phyloP scores from a whole-genome alignment of 2,329 filamentous ascomycete genomes.

The Fusarium illudens region DNA sequence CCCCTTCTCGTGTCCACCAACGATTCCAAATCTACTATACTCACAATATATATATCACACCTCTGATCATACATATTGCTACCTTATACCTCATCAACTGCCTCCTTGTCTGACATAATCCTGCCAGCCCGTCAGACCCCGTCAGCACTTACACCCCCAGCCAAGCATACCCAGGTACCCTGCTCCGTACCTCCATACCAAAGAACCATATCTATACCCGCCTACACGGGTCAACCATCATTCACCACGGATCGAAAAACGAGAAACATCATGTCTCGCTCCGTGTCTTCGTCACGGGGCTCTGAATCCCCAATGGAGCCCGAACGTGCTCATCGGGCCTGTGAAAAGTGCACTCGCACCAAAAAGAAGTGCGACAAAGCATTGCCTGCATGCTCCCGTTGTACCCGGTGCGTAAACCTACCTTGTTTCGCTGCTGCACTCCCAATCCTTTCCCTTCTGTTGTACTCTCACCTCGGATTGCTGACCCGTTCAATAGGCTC shows the following conservation, averaged over 20 bases:
- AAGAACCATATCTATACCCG: not conserved
- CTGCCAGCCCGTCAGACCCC: not conserved
- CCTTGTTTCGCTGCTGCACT: not conserved
- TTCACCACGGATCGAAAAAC: conserved; percentile 31
- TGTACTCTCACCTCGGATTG: not conserved
- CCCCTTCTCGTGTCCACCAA: not conserved
- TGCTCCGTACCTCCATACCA: conserved; percentile 5
- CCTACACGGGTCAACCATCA: conserved; percentile 20
- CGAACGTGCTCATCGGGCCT: conserved; percentile 48
- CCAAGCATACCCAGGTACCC: conserved; percentile 1
- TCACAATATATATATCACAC: not conserved
- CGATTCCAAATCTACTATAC: conserved; percentile 5
- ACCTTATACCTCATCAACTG: not conserved
- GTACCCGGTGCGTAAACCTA: conserved; percentile 43
- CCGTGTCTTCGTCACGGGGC: conserved; percentile 40
- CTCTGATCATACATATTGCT: not conserved
- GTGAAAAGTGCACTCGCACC: conserved; percentile 50
- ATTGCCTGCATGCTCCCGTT: conserved; percentile 47
- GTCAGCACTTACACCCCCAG: conserved; percentile 15
- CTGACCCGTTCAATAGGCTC: conserved; percentile 26
- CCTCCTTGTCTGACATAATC: conserved; percentile 5
- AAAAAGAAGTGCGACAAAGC: conserved; percentile 53
- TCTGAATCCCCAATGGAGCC: conserved; percentile 45
- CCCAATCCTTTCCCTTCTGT: not conserved
- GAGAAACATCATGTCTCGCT: conserved; percentile 38